Percentiles rank a stretch among this genome's conserved stretches.
Evolutionary conservation across 768 basidiomycete species (phyloP).

Genomic region (Rhodocollybia butyracea): DNA sequence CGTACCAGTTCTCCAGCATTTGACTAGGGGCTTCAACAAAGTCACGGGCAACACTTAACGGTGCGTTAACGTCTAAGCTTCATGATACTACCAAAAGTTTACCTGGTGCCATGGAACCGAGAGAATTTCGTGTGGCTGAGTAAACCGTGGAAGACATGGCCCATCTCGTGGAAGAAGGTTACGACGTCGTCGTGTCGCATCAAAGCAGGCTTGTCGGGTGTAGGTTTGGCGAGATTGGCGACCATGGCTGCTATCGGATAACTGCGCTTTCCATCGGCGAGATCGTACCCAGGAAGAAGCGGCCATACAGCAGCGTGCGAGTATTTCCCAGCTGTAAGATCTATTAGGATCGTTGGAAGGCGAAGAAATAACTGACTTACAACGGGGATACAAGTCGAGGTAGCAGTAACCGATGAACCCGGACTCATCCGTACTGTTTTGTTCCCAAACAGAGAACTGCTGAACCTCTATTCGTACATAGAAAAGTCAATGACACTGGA

Average conservation of each 20-base stretch:
- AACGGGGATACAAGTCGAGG: conserved; percentile 83
- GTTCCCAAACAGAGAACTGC: conserved; percentile 83
- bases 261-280: conserved; percentile 50
- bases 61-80: background rate
- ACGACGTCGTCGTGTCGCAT: conserved; percentile 89
- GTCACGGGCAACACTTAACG: conserved; percentile 60
- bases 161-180: conserved; percentile 93
- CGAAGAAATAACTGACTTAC: conserved; percentile 32
- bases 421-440: conserved; percentile 62
- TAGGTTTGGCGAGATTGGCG: conserved; percentile 85
- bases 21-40: conserved; percentile 91
- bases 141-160: conserved; percentile 68
- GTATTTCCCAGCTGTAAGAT: conserved; percentile 62
- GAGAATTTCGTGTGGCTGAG: conserved; percentile 67
- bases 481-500: background rate
- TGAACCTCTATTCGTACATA: conserved; percentile 79
- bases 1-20: conserved; percentile 88
- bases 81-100: background rate
- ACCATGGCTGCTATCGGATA: conserved; percentile 87
- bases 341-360: background rate
- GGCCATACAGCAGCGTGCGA: conserved; percentile 87
- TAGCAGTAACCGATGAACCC: conserved; percentile 85
- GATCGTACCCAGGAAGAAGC: conserved; percentile 63
- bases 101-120: conserved; percentile 81
- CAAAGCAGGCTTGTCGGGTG: conserved; percentile 73